Evolutionary conservation across 2,329 filamentous ascomycete genomes (phyloP).

Genomic region (Aspergillus ochraceus): DNA sequence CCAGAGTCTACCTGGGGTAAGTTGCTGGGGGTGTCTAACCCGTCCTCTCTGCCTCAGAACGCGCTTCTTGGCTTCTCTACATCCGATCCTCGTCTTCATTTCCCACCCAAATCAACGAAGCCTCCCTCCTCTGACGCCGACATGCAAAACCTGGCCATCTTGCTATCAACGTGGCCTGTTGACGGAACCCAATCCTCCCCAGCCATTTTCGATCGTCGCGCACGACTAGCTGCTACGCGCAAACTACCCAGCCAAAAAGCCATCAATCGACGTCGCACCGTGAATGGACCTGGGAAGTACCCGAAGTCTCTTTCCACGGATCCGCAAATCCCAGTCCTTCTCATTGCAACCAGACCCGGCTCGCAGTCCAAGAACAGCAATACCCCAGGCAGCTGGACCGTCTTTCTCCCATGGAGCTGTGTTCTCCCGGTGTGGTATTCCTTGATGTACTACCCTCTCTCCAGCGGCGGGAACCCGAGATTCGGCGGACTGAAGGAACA

Average conservation of each 20-base stretch:
- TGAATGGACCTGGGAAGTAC: slow-evolving; percentile 61
- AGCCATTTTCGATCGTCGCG: slow-evolving; percentile 67
- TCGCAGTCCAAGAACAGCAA: slow-evolving; percentile 42
- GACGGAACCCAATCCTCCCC: slow-evolving; percentile 53
- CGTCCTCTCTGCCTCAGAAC: slow-evolving; percentile 67
- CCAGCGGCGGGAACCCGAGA: slow-evolving; percentile 74
- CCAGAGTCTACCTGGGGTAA: slow-evolving; percentile 43
- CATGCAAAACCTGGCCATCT: slow-evolving; percentile 54
- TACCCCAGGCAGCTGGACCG: slow-evolving; percentile 71
- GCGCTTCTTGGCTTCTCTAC: slow-evolving; percentile 71
- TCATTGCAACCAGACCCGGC: slow-evolving; percentile 61
- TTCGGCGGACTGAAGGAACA: slow-evolving; percentile 81
- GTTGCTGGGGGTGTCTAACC: slow-evolving; percentile 60
- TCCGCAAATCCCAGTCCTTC: slow-evolving; percentile 73
- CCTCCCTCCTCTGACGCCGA: slow-evolving; percentile 37
- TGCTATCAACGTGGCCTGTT: slow-evolving; percentile 67
- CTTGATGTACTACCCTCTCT: slow-evolving; percentile 77
- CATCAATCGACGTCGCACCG: slow-evolving; percentile 73
- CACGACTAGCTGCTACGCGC: slow-evolving; percentile 64
- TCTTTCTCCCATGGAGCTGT: slow-evolving; percentile 88
- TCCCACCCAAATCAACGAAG: slow-evolving; percentile 66
- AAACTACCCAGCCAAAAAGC: slow-evolving; percentile 73
- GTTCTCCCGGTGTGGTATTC: slow-evolving; percentile 83
- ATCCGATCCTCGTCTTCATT: slow-evolving; percentile 75
- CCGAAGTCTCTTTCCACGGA: slow-evolving; percentile 62